These are phyloP conservation scores for Clonostachys solani DNA, from an alignment of 2,329 filamentous ascomycete species.

Conservation along the genomic window DNA sequence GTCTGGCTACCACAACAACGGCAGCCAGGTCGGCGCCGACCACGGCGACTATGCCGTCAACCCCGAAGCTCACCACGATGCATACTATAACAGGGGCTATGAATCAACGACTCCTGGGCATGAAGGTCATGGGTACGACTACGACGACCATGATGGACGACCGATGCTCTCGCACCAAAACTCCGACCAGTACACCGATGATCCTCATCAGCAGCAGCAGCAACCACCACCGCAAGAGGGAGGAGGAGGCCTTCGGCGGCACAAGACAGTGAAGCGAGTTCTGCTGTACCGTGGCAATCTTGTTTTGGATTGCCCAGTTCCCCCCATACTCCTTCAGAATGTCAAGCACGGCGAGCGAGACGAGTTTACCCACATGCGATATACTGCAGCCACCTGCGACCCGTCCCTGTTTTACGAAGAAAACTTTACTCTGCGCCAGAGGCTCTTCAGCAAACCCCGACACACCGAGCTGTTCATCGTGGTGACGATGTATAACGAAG, in stretches of 20 bases:
- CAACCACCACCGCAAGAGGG: background rate
- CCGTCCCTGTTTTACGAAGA: slow-evolving; percentile 82
- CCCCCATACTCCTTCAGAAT: slow-evolving; percentile 81
- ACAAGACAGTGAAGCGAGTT: slow-evolving; percentile 99
- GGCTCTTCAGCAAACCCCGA: slow-evolving; percentile 84
- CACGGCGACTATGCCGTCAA: slow-evolving; percentile 68
- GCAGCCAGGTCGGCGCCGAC: slow-evolving; percentile 16
- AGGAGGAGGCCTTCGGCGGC: slow-evolving; percentile 63
- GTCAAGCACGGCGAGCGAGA: slow-evolving; percentile 89
- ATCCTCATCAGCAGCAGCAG: slow-evolving; percentile 31
- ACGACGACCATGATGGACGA: slow-evolving; percentile 61
- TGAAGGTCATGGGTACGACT: slow-evolving; percentile 58
- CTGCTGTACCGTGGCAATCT: slow-evolving; percentile 94
- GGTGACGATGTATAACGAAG: slow-evolving; percentile 98
- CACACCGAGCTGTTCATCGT: slow-evolving; percentile 96
- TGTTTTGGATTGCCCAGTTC: slow-evolving; percentile 93
- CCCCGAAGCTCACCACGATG: slow-evolving; percentile 82
- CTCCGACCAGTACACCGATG: slow-evolving; percentile 40
- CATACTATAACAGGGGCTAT: slow-evolving; percentile 82
- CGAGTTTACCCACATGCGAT: slow-evolving; percentile 88
- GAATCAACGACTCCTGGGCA: slow-evolving; percentile 59
- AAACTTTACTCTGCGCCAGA: slow-evolving; percentile 88
- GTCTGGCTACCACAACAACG: slow-evolving; percentile 31
- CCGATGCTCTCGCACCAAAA: slow-evolving; percentile 72
- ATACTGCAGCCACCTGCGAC: slow-evolving; percentile 92